Conservation (phyloP, 2,329 filamentous ascomycete species). For the Fusarium sp. region DNA sequence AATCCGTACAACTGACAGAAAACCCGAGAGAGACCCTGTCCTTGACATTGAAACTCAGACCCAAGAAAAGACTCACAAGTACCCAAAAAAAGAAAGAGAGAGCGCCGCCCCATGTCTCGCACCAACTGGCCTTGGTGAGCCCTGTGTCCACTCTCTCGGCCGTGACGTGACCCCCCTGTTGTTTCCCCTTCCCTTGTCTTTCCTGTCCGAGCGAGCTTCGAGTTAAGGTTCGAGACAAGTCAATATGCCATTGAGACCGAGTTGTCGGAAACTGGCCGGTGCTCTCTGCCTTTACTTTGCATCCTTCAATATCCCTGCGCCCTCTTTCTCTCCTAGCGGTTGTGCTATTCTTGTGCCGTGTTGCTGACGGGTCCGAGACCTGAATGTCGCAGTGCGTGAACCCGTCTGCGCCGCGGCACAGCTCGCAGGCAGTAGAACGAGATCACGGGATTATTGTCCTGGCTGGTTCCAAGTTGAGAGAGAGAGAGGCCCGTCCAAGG, state of each 20-base stretch:
- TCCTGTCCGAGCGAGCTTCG: neutral
- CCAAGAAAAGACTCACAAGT: neutral
- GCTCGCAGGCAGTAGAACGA: neutral
- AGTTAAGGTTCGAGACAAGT: slow-evolving; percentile 11
- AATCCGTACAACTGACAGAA: neutral
- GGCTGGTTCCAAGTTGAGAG: neutral
- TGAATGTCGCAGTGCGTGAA: neutral
- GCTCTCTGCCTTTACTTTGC: neutral
- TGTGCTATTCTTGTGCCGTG: neutral
- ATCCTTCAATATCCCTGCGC: neutral
- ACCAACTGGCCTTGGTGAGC: neutral
- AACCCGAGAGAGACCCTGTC: neutral
- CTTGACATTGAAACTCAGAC: neutral
- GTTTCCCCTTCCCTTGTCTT: neutral
- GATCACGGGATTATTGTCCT: slow-evolving; percentile 6
- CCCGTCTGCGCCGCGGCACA: neutral
- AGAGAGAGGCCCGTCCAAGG: neutral
- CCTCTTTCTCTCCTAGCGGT: neutral
- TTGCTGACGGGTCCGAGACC: neutral
- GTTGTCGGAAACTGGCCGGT: neutral
- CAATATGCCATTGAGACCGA: neutral
- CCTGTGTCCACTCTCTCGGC: slow-evolving; percentile 11
- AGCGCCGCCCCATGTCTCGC: slow-evolving; percentile 2
- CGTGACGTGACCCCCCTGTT: slow-evolving; percentile 5
- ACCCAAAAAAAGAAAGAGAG: neutral